Conservation (phyloP, 2,329 filamentous ascomycete species). For the Neonectria hederae region DNA sequence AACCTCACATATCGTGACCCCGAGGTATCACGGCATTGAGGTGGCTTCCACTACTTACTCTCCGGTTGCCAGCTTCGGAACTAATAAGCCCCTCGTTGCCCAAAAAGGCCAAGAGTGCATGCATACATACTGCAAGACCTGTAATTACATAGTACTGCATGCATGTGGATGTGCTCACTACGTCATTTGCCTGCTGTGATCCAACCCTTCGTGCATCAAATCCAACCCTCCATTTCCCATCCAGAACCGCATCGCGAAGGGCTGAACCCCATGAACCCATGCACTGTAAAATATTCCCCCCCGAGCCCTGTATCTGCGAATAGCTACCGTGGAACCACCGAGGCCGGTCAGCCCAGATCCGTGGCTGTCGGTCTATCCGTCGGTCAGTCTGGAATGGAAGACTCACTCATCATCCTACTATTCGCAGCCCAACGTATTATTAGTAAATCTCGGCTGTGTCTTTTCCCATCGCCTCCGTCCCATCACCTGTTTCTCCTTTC, state of each 20-base stretch:
- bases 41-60: no score
- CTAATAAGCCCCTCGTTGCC: neutral
- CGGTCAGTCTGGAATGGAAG: neutral
- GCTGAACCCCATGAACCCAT: neutral
- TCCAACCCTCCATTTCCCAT: neutral
- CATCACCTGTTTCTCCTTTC: neutral
- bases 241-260: neutral
- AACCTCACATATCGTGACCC: neutral
- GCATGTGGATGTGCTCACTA: neutral
- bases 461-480: neutral
- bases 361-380: neutral
- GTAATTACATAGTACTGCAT: neutral
- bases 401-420: neutral
- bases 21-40: neutral
- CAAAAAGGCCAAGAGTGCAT: neutral
- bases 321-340: slow-evolving; percentile 32
- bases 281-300: neutral
- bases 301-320: no score
- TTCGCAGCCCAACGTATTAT: neutral
- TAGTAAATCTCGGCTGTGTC: neutral
- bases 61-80: neutral
- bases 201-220: neutral
- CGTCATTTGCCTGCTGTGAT: neutral
- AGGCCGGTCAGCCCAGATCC: slow-evolving; percentile 21
- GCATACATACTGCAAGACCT: neutral